Evolutionary conservation across 805 yeast genomes (phyloP).

Genomic region (Candida awuae): DNA sequence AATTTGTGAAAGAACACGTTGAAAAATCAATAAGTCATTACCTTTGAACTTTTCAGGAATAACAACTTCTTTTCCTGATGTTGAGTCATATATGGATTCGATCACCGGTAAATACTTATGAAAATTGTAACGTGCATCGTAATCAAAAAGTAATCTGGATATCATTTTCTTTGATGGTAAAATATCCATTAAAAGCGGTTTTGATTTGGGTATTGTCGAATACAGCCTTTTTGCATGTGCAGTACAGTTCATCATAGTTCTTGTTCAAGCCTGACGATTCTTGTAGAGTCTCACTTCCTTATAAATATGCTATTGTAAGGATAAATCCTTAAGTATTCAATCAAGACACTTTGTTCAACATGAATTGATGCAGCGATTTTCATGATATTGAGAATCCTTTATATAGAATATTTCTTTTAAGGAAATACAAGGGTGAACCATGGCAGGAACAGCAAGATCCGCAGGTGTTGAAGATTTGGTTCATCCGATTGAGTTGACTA

Average conservation of each 20-base stretch:
- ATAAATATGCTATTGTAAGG: too few species aligned
- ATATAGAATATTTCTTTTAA: too few species aligned
- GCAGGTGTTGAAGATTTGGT: too few species aligned
- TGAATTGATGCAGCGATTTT: too few species aligned
- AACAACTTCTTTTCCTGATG: slow-evolving; percentile 9
- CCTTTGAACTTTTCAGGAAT: slow-evolving; percentile 34
- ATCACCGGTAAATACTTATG: slow-evolving; percentile 47
- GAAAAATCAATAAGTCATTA: slow-evolving; percentile 58
- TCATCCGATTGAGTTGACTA: slow-evolving; percentile 54
- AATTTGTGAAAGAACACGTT: slow-evolving; percentile 54
- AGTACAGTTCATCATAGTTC: not conserved
- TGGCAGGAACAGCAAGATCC: too few species aligned
- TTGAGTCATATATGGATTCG: slow-evolving; percentile 39
- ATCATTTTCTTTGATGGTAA: slow-evolving; percentile 54
- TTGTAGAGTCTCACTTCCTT: too few species aligned
- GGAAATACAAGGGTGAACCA: too few species aligned
- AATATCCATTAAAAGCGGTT: slow-evolving; percentile 36
- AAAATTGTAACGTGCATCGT: slow-evolving; percentile 50
- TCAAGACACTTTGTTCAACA: too few species aligned
- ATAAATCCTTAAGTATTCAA: too few species aligned
- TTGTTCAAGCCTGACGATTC: not conserved
- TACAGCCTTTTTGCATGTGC: not conserved
- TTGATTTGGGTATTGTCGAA: slow-evolving; percentile 6
- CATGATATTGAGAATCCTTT: too few species aligned
- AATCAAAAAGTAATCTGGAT: slow-evolving; percentile 56